Evolutionary conservation across 129 eudicot genomes (phyloP).

Genomic region (Gnaphalium uliginosum): DNA sequence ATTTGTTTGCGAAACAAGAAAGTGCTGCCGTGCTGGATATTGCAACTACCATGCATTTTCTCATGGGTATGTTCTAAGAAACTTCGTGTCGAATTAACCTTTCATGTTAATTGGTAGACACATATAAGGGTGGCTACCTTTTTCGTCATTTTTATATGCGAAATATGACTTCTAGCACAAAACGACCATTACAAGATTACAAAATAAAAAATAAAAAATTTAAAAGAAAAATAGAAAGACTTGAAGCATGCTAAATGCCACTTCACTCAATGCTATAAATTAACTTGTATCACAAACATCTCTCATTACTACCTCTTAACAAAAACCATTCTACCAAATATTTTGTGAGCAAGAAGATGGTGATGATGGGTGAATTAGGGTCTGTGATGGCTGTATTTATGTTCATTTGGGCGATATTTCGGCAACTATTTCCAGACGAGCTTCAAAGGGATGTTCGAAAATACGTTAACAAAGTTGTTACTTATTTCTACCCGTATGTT

Average conservation of each 20-base stretch:
- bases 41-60: neutral
- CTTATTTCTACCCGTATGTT: constrained; percentile 44
- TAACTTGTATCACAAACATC: neutral
- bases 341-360: neutral
- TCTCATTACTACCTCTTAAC: neutral
- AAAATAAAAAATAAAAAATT: neutral
- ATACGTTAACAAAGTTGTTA: constrained; percentile 32
- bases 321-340: neutral
- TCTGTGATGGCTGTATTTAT: constrained; percentile 41
- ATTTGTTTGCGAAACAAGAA: neutral
- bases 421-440: constrained; percentile 46
- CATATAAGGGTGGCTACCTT: neutral
- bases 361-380: constrained; percentile 43
- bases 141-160: neutral
- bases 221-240: neutral
- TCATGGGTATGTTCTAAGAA: neutral
- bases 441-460: constrained; percentile 24
- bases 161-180: neutral
- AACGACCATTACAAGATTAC: neutral
- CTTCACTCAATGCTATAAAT: constrained; percentile 17
- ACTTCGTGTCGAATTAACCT: neutral
- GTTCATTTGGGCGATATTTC: constrained; percentile 48
- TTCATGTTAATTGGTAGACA: neutral
- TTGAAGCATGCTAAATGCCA: neutral
- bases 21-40: neutral